Evolutionary conservation across 495 filamentous ascomycete genomes (phyloP), one percentile per base, ranked within the genome.

Genomic region (Xylaria telfairii): DNA sequence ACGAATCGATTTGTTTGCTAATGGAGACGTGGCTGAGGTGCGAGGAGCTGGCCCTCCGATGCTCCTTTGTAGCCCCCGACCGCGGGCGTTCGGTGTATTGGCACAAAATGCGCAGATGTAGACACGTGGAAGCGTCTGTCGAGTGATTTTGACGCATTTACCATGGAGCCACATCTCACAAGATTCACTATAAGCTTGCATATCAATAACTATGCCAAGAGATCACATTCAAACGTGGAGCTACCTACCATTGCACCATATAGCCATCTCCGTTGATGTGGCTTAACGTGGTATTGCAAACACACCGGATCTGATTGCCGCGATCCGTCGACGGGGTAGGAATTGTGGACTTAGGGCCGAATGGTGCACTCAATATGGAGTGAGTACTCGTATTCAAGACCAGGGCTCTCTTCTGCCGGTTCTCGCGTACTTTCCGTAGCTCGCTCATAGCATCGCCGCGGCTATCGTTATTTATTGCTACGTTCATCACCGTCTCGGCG

Each of bases 131-230:
- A 93, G 83, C 51, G 80, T 83, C 63, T 90, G 86, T 24, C 85
- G 83, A 68, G 90, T 90, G 30, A 95, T 84, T 21, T 92, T 90
- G 41, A 95, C 86, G 76, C 94, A 97, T 73, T 86, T 86, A 7
- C 90, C 91, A 75, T 97, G 94, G 37, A 95, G 87, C 90, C 91
- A 95, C 80, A 94, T 91, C 47, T 89, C 91, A 80, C 94, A 97
- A 4, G 93, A 94, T 82, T 94, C 91, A 81, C 94, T 95, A 74
- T 4, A 66, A 71, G 73, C 39, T 62, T 70, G n/a, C 19, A 46
- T 39, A 19, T 61, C 65, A 71, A 56, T 41, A 41, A 51, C n/a
- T 39, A 39, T 26, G 17, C 10, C n/a, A 42, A 57, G 17, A 19
- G 41, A 26, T 67, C 34, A 30, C 21, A 37, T 62, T 39, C 41